Base-by-base conservation (phyloP, 306 rosid species). In the Quercus aquifolioides region DNA sequence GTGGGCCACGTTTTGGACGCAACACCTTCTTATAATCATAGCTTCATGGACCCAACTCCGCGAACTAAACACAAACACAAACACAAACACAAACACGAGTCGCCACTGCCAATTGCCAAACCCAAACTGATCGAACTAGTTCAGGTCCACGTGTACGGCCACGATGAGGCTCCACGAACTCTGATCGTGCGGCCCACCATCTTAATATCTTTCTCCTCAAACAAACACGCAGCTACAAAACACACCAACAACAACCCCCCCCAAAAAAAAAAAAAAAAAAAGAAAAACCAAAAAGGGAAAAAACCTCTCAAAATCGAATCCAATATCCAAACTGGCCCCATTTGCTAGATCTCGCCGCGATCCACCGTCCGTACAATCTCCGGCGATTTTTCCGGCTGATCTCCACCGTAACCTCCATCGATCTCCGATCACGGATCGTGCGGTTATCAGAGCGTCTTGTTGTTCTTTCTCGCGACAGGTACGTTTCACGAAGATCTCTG, bases 141-240 rank as follows among this genome's bases (percentile, higher is more conserved):
- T 55, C 33, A 0, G 3, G 3, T 65, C 57, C 86, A 87, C 90
- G 90, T 85, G 94, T 77, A 82, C 85, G 91, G 71, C 1, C 12
- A 8, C 9, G 82, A 85, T 76, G 21, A 3, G 23, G 5, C 58
- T 21, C 55, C 31, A 82, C 17, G 21, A 55, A 54, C n/a, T 18
- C 59, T 57, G 28, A 89, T 87, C 90, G 88, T 74, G 94, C 87
- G 85, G 72, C 76, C 77, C 90, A 79, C 87, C 80, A 73, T 73
- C 65, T 31, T 62, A 73, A 73, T 71, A 83, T 69, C 73, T 43
- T 63, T 60, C 14, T 80, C 83, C 74, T 70, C 55, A 18, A 55
- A 77, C 81, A 71, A 69, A 81, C 46, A 41, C 12, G 0, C 46
- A 8, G 46, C 46, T 41, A 46, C 26, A 25, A 25, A 20, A 49